Base-by-base conservation (phyloP, 257 asterid genomes). In the Coffea eugenioides region DNA sequence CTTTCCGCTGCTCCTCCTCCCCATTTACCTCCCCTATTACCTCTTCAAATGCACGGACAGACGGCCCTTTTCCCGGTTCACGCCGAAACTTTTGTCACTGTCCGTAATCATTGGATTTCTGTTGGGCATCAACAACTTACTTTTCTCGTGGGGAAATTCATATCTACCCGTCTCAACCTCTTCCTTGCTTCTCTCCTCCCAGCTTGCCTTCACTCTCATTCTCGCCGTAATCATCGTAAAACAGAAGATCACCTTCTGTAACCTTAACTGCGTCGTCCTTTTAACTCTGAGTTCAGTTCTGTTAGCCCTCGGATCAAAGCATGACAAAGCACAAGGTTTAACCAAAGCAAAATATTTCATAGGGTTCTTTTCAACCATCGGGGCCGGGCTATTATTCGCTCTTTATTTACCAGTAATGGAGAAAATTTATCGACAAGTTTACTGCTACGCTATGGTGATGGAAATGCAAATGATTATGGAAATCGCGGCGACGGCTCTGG, bases 381-480 rank as follows among this genome's bases (percentile, higher is more conserved):
- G 92, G 0, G 95, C 97, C 0, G 97, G 97, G 0, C 51, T 94
- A 2, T 25, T 91, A 21, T 92, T 94, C 85, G 89, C 97, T 1
- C 54, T 91, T 1, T 92, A 94, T 13, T 84, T 91, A 1, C 98
- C 97, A 1, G 76, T 92, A n/a, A 92, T 92, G 97, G 94, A 94
- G 84, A 77, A 27, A 73, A 77, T 94, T 8, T 93, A 90, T 81
- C 68, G 86, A 34, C 69, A 21, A 7, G 90, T 93, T 3, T 21
- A 81, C 45, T 90, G 95, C 83, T 94, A 92, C 77, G 83, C 93
- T 0, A 94, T 91, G 98, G 97, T 92, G 61, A 82, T 92, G 77
- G 98, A 94, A 83, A 94, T 94, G 90, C 98, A 92, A 88, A 74
- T 94, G 2, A 69, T 94, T 31, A 91, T 92, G 92, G 91, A 90